Percentiles rank a stretch among this genome's conserved stretches.
phyloP scores from a whole-genome alignment of 129 eudicot species.

The Tagetes patula region DNA sequence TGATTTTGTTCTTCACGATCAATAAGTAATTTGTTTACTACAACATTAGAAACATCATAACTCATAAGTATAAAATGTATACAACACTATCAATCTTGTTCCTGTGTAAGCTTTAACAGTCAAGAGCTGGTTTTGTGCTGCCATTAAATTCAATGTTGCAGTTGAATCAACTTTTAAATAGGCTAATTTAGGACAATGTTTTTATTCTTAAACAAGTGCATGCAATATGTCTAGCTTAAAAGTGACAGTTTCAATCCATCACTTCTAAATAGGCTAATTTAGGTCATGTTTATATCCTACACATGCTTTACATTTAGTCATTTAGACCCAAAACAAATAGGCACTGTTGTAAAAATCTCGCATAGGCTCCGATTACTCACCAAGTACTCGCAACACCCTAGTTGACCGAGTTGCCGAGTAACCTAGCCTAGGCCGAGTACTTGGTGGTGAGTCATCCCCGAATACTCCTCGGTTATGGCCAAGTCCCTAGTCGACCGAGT shows the following conservation, averaged over 20 bases:
- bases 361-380: too few species aligned
- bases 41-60: neutral
- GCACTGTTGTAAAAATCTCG: too few species aligned
- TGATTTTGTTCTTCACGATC: neutral
- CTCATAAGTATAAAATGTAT: constrained; percentile 1
- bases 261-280: neutral
- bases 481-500: too few species aligned
- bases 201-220: neutral
- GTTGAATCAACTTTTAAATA: constrained; percentile 11
- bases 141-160: constrained; percentile 4
- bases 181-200: neutral
- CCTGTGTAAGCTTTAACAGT: constrained; percentile 18
- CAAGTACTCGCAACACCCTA: too few species aligned
- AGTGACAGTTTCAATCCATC: neutral
- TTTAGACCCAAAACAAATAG: neutral
- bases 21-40: neutral
- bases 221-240: neutral
- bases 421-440: too few species aligned
- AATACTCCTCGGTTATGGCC: too few species aligned
- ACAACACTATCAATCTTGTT: constrained; percentile 18
- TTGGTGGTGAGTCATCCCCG: too few species aligned
- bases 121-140: constrained; percentile 25
- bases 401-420: too few species aligned
- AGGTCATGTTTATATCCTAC: neutral
- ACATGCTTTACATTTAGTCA: neutral